Evolutionary conservation across 306 rosid species (phyloP), one percentile per base, ranked within the genome.

Genomic region (Trifolium dubium): DNA sequence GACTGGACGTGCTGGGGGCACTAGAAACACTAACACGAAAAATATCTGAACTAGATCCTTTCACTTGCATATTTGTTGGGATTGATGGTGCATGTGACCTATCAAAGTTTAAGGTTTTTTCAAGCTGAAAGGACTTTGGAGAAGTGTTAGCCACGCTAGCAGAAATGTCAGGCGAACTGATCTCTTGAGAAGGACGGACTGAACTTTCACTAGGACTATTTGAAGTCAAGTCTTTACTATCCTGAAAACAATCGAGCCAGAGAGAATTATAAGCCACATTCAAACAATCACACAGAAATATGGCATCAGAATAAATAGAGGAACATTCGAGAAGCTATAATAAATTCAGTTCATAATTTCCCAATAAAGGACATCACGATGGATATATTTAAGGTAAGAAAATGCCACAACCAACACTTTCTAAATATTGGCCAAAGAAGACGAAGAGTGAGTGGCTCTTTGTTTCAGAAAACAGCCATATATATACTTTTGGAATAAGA

Each of bases 21-120:
- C 98, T 94, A 53, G 98, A 94, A 81, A 94, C 98, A 77, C 98
- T 94, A 77, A 91, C 96, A 79, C 98, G 96, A 83, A 94, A 89
- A 84, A 88, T 92, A 88, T 94, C 98, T 71, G 97, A 94, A 80
- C 95, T 82, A 81, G 96, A 89, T 73, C 97, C 98, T 86, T 89
- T 94, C 79, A 89, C 92, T 80, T 94, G 98, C 98, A 94, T 91
- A 75, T 79, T 91, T 84, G 87, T 76, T 66, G 84, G 85, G 76
- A 83, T 89, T 77, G 87, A 82, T 83, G 88, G 84, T 62, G 87
- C 98, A 94, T 91, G 92, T 83, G 92, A 87, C 74, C 90, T 84
- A 80, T 87, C 91, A 63, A 83, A 83, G 65, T 68, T 83, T 18
- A 80, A 64, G 77, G 87, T 78, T 82, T 75, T 88, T 73, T 88